Conservation (phyloP, 2,329 filamentous ascomycete genomes). For the Cadophora sp. region DNA sequence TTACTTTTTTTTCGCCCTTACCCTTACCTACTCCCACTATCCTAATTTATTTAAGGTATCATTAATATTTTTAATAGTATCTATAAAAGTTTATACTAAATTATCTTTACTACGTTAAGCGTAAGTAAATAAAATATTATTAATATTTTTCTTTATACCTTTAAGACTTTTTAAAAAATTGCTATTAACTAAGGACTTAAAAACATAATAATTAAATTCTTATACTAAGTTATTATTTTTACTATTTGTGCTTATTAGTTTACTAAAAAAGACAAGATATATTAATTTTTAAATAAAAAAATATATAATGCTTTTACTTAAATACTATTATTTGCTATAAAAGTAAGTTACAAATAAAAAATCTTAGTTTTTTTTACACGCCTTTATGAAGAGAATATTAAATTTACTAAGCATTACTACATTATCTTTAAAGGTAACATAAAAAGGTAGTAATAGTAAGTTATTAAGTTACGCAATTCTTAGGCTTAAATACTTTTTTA, state of each 20-base stretch:
- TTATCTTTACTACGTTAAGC: not conserved
- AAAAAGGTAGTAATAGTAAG: conserved; percentile 7
- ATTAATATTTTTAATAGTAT: not conserved
- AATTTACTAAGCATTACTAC: not conserved
- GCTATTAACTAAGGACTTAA: not conserved
- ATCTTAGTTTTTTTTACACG: conserved; percentile 18
- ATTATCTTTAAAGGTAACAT: conserved; percentile 17
- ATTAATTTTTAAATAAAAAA: conserved; percentile 31
- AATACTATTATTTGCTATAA: conserved; percentile 21
- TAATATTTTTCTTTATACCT: not conserved
- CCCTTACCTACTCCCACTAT: not conserved
- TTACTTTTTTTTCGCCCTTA: not conserved
- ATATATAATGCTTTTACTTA: conserved; percentile 27
- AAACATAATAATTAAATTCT: not conserved
- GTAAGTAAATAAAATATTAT: not conserved
- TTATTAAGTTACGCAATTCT: conserved; percentile 10
- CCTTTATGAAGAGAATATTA: not conserved
- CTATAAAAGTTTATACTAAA: not conserved
- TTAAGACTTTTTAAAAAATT: not conserved
- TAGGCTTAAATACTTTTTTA: conserved; percentile 20
- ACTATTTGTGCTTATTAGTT: conserved; percentile 14
- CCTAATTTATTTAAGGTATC: not conserved
- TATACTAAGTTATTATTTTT: not conserved
- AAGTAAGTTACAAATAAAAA: conserved; percentile 29
- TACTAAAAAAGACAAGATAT: conserved; percentile 32